Evolutionary conservation across 148 eudicot genomes (phyloP).

Genomic region (Nepenthes gracilis): DNA sequence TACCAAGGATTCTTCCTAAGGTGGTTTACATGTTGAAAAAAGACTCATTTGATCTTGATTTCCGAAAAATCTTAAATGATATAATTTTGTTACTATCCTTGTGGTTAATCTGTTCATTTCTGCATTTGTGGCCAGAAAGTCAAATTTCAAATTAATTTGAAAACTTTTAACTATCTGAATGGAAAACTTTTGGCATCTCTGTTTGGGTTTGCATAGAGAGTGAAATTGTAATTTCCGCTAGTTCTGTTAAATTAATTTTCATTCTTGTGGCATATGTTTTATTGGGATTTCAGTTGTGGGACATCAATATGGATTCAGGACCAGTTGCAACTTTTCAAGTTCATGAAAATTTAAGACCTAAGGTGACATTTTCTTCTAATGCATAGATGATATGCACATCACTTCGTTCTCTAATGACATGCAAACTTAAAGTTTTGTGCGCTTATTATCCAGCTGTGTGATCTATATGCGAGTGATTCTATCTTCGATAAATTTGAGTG

Average conservation of each 20-base stretch:
- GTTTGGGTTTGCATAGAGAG: background rate
- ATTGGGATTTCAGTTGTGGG: constrained; percentile 27
- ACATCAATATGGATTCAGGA: constrained; percentile 34
- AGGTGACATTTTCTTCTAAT: constrained; percentile 14
- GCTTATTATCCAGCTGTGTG: constrained; percentile 20
- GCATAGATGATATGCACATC: background rate
- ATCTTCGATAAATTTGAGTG: constrained; percentile 38
- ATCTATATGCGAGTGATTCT: constrained; percentile 32
- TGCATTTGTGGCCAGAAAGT: no score
- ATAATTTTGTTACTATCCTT: no score
- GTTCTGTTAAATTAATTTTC: background rate
- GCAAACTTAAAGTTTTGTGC: background rate
- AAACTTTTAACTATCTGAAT: no score
- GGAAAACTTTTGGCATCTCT: no score
- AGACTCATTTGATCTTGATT: no score
- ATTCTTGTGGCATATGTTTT: background rate
- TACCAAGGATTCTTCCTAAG: no score
- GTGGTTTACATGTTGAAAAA: no score
- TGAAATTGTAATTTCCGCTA: background rate
- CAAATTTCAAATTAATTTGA: no score
- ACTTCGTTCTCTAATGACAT: background rate
- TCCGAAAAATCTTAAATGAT: no score
- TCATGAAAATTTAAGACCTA: constrained; percentile 32
- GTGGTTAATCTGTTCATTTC: no score
- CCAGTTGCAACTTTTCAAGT: constrained; percentile 36